Base-by-base conservation (phyloP, 306 rosid species). In the Lupinus albus region DNA sequence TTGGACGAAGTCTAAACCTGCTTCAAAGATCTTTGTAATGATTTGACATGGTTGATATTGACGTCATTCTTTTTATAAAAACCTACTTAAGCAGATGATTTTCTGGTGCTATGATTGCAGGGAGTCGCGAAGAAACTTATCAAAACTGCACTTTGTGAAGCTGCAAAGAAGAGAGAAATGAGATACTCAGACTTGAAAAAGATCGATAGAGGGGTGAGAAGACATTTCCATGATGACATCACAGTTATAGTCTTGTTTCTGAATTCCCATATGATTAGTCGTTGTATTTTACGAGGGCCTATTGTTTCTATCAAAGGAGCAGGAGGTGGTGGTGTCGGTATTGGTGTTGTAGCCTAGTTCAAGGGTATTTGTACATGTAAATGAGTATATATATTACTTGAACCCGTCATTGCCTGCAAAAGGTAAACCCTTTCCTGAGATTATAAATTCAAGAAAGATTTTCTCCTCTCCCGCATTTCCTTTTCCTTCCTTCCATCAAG, bases 161-260 rank as follows among this genome's bases (percentile, higher is more conserved):
- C 97, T 5, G 97, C 99, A 0, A 94, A 87, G 83, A 94, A 91
- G 51, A 86, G 99, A 81, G 99, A 94, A 77, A 94, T 91, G 97
- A 88, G 99, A 81, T 91, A 85, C 74, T 84, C 95, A 6, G 99
- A 94, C 77, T 71, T 94, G 30, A 25, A 25, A 25, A 25, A 25
- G 30, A 25, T 25, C 4, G 30, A 25, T 25, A 25, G 30, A 25
- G 99, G 99, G 61, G 96, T 94, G 81, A 80, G 99, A 74, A 88
- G 99, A 76, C 99, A 91, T 72, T 94, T 94, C 77, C 99, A 94
- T 10, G 99, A 94, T 10, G 99, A 94, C 70, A 94, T 94, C 21
- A 88, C 99, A 1, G 99, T 91, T 15, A 79, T 88, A 36, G 97
- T 94, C 38, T 61, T 94, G 84, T 94, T 66, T 81, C 95, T 94